Evolutionary conservation across 495 filamentous ascomycete genomes (phyloP).

Genomic region (Echria macrotheca): DNA sequence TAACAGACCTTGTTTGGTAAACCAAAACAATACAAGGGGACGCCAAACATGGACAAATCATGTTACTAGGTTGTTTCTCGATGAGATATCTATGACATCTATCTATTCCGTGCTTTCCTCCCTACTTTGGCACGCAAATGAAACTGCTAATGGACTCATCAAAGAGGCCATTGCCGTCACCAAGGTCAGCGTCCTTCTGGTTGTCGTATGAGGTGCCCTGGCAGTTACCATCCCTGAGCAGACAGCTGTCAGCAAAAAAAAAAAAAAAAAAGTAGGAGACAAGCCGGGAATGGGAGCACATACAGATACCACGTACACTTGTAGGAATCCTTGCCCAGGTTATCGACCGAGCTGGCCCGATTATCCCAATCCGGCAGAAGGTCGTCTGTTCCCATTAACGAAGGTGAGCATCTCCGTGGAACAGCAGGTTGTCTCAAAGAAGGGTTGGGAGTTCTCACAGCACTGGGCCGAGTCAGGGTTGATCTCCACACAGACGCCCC

Average conservation of each 20-base stretch:
- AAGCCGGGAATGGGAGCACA: neutral
- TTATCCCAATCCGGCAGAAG: neutral
- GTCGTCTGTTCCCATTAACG: neutral
- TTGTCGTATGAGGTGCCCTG: neutral
- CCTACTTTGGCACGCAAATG: neutral
- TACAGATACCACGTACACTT: constrained; percentile 6
- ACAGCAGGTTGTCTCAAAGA: neutral
- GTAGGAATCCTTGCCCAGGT: neutral
- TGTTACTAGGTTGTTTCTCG: too few relatives aligned
- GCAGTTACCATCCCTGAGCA: neutral
- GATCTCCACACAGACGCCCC: neutral
- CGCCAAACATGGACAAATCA: too few relatives aligned
- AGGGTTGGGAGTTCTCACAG: neutral
- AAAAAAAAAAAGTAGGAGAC: neutral
- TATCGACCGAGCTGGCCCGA: constrained; percentile 3
- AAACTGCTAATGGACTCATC: constrained; percentile 3
- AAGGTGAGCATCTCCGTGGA: neutral
- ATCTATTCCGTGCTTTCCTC: too few relatives aligned
- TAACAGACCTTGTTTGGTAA: too few relatives aligned
- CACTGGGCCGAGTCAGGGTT: neutral
- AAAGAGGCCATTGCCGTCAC: constrained; percentile 3
- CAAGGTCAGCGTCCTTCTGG: constrained; percentile 8
- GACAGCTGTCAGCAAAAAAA: neutral
- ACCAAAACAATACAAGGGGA: too few relatives aligned
- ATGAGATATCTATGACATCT: too few relatives aligned